These are phyloP conservation scores for Candida koratica DNA, from an alignment of 805 yeast genomes.

Conservation along the genomic window DNA sequence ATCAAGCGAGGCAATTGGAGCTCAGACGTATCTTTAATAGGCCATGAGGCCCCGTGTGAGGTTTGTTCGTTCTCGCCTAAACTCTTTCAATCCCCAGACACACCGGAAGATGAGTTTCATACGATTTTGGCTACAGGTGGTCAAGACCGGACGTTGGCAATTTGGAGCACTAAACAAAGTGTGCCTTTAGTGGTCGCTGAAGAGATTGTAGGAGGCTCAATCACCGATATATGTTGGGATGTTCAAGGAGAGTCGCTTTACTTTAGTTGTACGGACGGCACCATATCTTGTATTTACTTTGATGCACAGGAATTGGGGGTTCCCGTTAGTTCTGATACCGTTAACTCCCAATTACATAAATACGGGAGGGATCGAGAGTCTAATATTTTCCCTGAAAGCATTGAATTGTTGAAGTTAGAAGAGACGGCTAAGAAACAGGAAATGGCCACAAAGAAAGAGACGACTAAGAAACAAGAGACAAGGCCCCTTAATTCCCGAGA, in stretches of 20 bases:
- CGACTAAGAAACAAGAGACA: background rate
- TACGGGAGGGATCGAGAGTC: constrained; percentile 89
- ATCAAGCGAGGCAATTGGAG: constrained; percentile 80
- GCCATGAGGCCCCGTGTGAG: constrained; percentile 84
- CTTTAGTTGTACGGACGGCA: constrained; percentile 80
- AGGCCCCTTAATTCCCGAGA: background rate
- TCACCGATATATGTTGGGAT: constrained; percentile 88
- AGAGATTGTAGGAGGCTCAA: constrained; percentile 70
- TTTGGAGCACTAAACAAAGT: constrained; percentile 79
- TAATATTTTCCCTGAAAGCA: constrained; percentile 81
- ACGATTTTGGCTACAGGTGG: constrained; percentile 94
- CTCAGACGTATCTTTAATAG: constrained; percentile 66
- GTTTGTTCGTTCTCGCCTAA: constrained; percentile 74
- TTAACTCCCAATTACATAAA: constrained; percentile 66
- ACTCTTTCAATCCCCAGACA: constrained; percentile 41
- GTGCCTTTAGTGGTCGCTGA: constrained; percentile 78
- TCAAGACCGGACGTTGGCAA: constrained; percentile 81
- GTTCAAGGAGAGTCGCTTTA: constrained; percentile 74
- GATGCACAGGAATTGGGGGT: constrained; percentile 61
- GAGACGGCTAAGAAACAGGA: constrained; percentile 45
- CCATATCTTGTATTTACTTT: constrained; percentile 65
- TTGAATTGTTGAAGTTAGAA: constrained; percentile 71
- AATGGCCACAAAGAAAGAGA: background rate
- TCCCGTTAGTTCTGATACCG: constrained; percentile 58
- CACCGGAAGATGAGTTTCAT: constrained; percentile 34